Conservation (phyloP, 805 yeast species). For the Candida peoriensis region DNA sequence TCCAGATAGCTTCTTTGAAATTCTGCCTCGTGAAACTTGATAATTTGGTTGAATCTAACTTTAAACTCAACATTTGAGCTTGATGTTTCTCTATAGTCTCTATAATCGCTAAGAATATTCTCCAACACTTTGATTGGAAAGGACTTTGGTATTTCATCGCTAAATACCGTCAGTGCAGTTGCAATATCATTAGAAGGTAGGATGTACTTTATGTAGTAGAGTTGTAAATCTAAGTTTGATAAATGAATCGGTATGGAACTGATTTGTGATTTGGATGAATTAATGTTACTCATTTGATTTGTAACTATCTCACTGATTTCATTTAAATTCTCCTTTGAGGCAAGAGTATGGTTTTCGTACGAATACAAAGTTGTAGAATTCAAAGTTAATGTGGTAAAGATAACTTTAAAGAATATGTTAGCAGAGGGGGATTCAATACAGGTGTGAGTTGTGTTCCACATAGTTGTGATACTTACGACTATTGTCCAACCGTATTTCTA, state of each 20-base stretch:
- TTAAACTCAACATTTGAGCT: constrained; percentile 43
- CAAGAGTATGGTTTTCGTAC: constrained; percentile 43
- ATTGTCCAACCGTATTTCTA: constrained; percentile 2
- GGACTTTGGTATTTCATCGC: constrained; percentile 14
- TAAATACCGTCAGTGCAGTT: constrained; percentile 18
- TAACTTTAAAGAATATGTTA: no score
- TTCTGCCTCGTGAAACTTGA: constrained; percentile 46
- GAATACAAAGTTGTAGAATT: constrained; percentile 60
- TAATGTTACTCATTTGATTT: constrained; percentile 49
- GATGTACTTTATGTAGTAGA: constrained; percentile 19
- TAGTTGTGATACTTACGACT: constrained; percentile 5
- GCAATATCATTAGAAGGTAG: constrained; percentile 20
- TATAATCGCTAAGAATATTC: constrained; percentile 41
- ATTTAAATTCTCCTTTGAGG: constrained; percentile 33
- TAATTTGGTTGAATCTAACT: constrained; percentile 49
- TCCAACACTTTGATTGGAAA: constrained; percentile 19
- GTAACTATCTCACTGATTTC: constrained; percentile 51
- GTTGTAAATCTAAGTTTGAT: constrained; percentile 7
- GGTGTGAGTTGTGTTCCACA: not conserved
- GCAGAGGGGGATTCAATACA: not conserved
- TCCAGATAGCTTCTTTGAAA: constrained; percentile 26
- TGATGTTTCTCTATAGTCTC: constrained; percentile 27
- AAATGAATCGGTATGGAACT: constrained; percentile 21
- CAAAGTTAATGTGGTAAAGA: constrained; percentile 42
- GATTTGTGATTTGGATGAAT: constrained; percentile 35